Evolutionary conservation across 2,329 filamentous ascomycete genomes (phyloP).

Genomic region (Bipolaris cookei): DNA sequence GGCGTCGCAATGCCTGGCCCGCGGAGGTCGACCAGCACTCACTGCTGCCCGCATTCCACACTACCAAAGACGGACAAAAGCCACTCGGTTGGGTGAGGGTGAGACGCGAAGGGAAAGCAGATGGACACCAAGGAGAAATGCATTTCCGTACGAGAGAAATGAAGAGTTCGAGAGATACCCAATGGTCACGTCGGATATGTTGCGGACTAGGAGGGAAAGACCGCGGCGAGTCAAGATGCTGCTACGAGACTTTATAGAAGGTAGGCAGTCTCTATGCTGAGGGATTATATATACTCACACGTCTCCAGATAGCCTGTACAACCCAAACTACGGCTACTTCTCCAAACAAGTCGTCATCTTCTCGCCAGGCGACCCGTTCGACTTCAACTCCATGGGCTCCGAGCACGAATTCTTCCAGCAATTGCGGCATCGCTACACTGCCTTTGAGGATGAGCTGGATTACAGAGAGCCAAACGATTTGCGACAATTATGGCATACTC

Average conservation of each 20-base stretch:
- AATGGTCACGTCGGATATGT: constrained; percentile 79
- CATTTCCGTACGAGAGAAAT: constrained; percentile 76
- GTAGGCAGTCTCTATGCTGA: constrained; percentile 52
- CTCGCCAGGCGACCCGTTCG: constrained; percentile 86
- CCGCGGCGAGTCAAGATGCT: constrained; percentile 94
- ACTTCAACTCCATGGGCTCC: constrained; percentile 81
- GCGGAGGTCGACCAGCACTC: constrained; percentile 46
- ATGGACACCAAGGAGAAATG: constrained; percentile 84
- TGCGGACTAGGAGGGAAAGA: constrained; percentile 74
- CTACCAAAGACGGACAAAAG: constrained; percentile 40
- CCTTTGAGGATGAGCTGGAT: constrained; percentile 90
- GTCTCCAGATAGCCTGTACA: constrained; percentile 78
- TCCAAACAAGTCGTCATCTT: constrained; percentile 97
- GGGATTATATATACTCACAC: background rate
- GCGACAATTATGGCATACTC: constrained; percentile 96
- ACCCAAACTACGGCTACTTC: constrained; percentile 94
- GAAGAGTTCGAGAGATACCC: constrained; percentile 84
- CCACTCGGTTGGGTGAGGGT: constrained; percentile 36
- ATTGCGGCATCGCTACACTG: constrained; percentile 79
- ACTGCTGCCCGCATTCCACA: constrained; percentile 48
- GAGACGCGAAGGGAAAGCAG: constrained; percentile 66
- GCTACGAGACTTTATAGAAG: constrained; percentile 96
- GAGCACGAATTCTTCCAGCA: constrained; percentile 82
- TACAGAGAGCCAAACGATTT: constrained; percentile 72
- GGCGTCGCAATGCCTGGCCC: constrained; percentile 61